Evolutionary conservation across 2,329 filamentous ascomycete genomes (phyloP).

Genomic region (Nothophaeocryptopus gaeumannii): DNA sequence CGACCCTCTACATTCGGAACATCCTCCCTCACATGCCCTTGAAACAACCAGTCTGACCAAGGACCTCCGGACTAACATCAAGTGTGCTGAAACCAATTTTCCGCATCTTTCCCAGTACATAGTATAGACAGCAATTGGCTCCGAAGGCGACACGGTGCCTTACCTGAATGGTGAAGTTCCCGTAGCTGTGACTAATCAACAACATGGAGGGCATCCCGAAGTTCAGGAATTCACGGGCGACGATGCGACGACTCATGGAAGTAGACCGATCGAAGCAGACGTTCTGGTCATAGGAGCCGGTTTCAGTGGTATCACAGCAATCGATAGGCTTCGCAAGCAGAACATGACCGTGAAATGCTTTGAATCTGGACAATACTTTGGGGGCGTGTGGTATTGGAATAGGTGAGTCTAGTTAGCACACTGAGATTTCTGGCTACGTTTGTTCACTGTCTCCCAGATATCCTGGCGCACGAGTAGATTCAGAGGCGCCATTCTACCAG

Average conservation of each 20-base stretch:
- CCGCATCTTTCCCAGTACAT: too few species aligned
- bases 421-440: conserved; percentile 10
- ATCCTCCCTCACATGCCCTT: too few species aligned
- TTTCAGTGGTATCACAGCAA: conserved; percentile 42
- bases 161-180: conserved; percentile 19
- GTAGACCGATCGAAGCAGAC: conserved; percentile 19
- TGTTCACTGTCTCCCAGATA: conserved; percentile 22
- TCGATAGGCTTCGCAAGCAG: conserved; percentile 34
- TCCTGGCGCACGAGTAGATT: conserved; percentile 49
- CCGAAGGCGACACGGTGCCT: conserved; percentile 4
- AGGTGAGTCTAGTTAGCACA: conserved; percentile 22
- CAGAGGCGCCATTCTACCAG: conserved; percentile 48
- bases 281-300: conserved; percentile 40
- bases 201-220: conserved; percentile 9
- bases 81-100: too few species aligned
- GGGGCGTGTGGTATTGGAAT: conserved; percentile 41
- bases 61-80: too few species aligned
- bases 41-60: too few species aligned
- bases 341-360: conserved; percentile 36
- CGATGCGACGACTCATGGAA: neutral
- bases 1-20: too few species aligned
- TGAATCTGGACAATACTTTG: conserved; percentile 37
- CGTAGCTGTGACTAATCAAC: conserved; percentile 5
- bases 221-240: conserved; percentile 13
- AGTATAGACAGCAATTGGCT: too few species aligned